These are phyloP conservation scores for Boletus insuetus DNA, from an alignment of 768 basidiomycete species.

Conservation along the genomic window DNA sequence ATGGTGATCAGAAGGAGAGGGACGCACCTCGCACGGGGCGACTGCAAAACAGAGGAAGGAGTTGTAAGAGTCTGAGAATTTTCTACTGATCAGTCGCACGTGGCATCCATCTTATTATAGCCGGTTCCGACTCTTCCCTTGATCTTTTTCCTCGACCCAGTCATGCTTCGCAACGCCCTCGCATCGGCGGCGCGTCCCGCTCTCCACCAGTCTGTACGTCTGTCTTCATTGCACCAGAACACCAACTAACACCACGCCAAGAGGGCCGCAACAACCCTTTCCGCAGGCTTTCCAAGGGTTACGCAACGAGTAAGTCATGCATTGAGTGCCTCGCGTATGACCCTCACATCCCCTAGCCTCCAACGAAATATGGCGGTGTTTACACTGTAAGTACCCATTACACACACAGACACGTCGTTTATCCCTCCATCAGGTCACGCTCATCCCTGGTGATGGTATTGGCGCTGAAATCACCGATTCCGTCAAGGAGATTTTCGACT, in stretches of 20 bases:
- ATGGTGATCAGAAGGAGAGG: not conserved
- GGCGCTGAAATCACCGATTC: slow-evolving; percentile 97
- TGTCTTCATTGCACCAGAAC: not conserved
- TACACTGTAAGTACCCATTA: slow-evolving; percentile 64
- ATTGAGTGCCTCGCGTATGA: not conserved
- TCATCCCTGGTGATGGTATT: slow-evolving; percentile 98
- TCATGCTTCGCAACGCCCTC: slow-evolving; percentile 68
- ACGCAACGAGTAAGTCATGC: slow-evolving; percentile 57
- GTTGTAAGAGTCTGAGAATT: slow-evolving; percentile 29
- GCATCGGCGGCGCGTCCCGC: slow-evolving; percentile 54
- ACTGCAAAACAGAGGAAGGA: slow-evolving; percentile 55
- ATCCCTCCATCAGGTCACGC: slow-evolving; percentile 67
- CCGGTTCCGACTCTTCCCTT: slow-evolving; percentile 34
- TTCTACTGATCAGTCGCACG: not conserved
- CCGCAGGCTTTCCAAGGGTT: slow-evolving; percentile 76
- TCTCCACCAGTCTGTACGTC: slow-evolving; percentile 50
- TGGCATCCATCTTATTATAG: not conserved
- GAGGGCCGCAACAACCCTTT: slow-evolving; percentile 73
- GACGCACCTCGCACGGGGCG: slow-evolving; percentile 58
- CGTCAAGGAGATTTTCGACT: slow-evolving; percentile 98
- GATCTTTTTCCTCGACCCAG: slow-evolving; percentile 17
- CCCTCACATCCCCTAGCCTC: slow-evolving; percentile 46
- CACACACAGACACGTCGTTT: slow-evolving; percentile 11
- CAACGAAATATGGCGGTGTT: slow-evolving; percentile 90
- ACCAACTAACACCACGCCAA: slow-evolving; percentile 26